A percentile compares a stretch with the other conserved stretches of the same genome.
phyloP scores from a whole-genome alignment of 257 asterid genomes.

The Euphrasia confusa region DNA sequence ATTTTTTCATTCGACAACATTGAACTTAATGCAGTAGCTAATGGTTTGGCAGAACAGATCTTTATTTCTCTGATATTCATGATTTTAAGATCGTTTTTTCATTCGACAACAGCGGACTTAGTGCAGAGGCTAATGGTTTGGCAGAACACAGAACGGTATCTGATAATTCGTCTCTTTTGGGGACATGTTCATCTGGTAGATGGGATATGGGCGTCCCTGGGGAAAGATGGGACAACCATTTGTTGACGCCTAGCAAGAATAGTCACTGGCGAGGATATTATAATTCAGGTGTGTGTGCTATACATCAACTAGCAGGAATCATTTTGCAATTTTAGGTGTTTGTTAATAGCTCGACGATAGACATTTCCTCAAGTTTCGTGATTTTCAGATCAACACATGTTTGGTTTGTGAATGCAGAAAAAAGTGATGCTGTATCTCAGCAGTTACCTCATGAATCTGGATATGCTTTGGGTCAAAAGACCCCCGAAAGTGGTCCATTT shows the following conservation, averaged over 20 bases:
- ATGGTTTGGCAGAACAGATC: constrained; percentile 19
- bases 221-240: constrained; percentile 24
- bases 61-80: background rate
- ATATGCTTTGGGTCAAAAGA: constrained; percentile 24
- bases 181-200: constrained; percentile 18
- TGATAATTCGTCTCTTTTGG: constrained; percentile 11
- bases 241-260: constrained; percentile 21
- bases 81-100: constrained; percentile 14
- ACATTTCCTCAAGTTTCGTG: constrained; percentile 4
- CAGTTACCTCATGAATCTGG: constrained; percentile 23
- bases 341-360: background rate
- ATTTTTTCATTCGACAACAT: constrained; percentile 24
- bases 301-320: constrained; percentile 15
- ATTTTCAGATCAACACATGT: constrained; percentile 16
- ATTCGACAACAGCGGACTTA: constrained; percentile 29
- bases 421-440: constrained; percentile 8
- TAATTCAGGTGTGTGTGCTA: constrained; percentile 27
- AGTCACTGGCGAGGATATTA: constrained; percentile 18
- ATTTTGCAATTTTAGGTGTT: background rate
- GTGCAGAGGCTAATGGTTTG: constrained; percentile 26
- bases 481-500: constrained; percentile 14
- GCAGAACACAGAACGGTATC: constrained; percentile 22
- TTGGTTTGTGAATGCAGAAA: constrained; percentile 30
- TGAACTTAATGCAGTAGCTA: constrained; percentile 30
- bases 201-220: constrained; percentile 23